Conservation (phyloP, 2,329 filamentous ascomycete genomes). For the Phyllosticta citriasiana region DNA sequence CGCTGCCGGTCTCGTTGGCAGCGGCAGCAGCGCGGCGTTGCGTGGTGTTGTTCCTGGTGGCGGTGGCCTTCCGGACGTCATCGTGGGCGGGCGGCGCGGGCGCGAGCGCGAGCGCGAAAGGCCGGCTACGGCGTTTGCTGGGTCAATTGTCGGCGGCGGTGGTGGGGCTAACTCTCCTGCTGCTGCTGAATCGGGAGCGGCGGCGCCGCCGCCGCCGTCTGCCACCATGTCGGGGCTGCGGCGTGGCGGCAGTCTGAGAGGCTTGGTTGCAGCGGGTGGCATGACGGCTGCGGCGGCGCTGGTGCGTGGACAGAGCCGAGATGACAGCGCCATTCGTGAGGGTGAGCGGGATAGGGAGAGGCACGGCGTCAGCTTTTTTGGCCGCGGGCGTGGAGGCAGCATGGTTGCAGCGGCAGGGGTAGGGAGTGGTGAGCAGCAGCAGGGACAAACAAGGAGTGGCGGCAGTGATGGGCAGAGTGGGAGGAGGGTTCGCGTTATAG, state of each 20-base stretch:
- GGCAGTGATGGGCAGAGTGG: conserved; percentile 10
- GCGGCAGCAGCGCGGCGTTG: not conserved
- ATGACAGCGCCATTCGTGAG: not conserved
- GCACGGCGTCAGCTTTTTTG: not conserved
- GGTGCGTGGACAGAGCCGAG: not conserved
- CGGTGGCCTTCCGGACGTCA: not conserved
- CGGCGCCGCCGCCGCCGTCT: not conserved
- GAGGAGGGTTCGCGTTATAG: conserved; percentile 23
- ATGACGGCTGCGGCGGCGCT: not conserved
- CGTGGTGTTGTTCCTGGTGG: not conserved
- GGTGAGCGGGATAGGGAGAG: not conserved
- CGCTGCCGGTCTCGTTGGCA: not conserved
- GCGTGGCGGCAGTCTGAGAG: conserved; percentile 1
- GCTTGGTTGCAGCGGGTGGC: not conserved
- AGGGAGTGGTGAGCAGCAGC: too few species aligned
- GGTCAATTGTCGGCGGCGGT: not conserved
- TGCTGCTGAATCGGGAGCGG: not conserved
- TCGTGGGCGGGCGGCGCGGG: not conserved
- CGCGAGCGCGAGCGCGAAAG: not conserved
- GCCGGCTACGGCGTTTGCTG: not conserved
- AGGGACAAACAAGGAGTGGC: too few species aligned
- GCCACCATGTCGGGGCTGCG: not conserved
- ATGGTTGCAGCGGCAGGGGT: conserved; percentile 14
- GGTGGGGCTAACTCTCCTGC: not conserved
- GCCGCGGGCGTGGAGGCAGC: not conserved